Percentiles rank a stretch among this genome's conserved stretches.
These are phyloP conservation scores for Thozetella sp. DNA, from an alignment of 495 filamentous ascomycete species.

Conservation along the genomic window DNA sequence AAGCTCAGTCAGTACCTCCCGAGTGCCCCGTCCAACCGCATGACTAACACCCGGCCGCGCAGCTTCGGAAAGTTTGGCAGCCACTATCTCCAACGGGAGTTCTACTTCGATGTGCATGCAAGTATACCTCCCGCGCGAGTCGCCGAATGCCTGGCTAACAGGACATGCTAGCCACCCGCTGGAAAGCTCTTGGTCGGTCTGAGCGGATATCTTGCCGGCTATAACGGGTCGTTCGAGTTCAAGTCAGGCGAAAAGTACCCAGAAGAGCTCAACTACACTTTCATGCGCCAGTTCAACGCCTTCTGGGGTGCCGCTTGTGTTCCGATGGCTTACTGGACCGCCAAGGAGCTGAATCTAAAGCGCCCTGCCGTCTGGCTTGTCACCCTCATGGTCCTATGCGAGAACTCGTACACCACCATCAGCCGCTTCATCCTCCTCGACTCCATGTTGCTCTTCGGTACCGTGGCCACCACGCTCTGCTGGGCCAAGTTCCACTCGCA, in stretches of 20 bases:
- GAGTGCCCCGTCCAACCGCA: constrained; percentile 8
- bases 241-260: constrained; percentile 97
- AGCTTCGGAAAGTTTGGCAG: constrained; percentile 99
- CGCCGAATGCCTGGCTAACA: constrained; percentile 15
- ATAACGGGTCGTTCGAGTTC: constrained; percentile 99
- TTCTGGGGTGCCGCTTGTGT: constrained; percentile 92
- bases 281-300: constrained; percentile 98
- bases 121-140: constrained; percentile 18
- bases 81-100: constrained; percentile 97
- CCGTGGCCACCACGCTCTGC: constrained; percentile 92
- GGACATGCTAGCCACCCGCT: constrained; percentile 73
- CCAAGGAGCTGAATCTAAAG: constrained; percentile 83
- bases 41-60: constrained; percentile 14
- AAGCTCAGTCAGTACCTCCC: constrained; percentile 79
- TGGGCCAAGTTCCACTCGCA: constrained; percentile 94
- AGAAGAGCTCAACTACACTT: constrained; percentile 91
- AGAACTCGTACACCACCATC: constrained; percentile 98
- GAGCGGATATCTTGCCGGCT: constrained; percentile 92
- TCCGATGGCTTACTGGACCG: constrained; percentile 93
- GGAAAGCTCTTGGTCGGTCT: constrained; percentile 98
- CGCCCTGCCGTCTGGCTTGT: constrained; percentile 91
- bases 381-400: constrained; percentile 94
- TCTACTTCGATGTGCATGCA: constrained; percentile 91
- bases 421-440: constrained; percentile 97
- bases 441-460: constrained; percentile 98